These are phyloP conservation scores for Lachnellula arida DNA, from an alignment of 2,329 filamentous ascomycete genomes.

Conservation along the genomic window DNA sequence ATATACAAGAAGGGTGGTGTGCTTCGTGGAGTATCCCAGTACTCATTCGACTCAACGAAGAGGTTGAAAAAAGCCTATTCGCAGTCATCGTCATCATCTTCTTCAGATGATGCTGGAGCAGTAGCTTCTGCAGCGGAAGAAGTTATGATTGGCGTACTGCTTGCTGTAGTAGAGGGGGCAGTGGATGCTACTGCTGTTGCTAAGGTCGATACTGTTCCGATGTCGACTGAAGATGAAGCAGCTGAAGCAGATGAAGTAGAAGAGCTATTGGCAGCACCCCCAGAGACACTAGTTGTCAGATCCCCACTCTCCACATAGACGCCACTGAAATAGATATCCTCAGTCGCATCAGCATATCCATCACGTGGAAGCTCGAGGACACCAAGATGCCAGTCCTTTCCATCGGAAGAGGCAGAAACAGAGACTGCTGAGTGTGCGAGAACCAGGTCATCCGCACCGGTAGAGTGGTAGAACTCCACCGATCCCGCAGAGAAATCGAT, in stretches of 20 bases:
- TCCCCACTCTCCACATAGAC: slow-evolving; percentile 61
- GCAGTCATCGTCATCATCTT: not conserved
- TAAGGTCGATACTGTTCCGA: not conserved
- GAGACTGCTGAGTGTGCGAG: slow-evolving; percentile 55
- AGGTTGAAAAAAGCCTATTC: not conserved
- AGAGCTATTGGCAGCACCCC: slow-evolving; percentile 5
- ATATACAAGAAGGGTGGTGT: not conserved
- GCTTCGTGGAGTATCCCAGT: not conserved
- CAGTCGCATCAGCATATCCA: slow-evolving; percentile 45
- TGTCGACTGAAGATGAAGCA: not conserved
- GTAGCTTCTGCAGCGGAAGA: not conserved
- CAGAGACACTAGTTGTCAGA: slow-evolving; percentile 34
- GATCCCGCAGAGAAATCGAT: slow-evolving; percentile 59
- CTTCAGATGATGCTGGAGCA: not conserved
- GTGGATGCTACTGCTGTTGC: not conserved
- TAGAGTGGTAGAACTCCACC: slow-evolving; percentile 65
- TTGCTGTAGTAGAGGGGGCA: not conserved
- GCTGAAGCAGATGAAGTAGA: not conserved
- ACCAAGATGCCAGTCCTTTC: slow-evolving; percentile 66
- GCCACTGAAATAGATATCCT: slow-evolving; percentile 67
- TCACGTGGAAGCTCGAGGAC: slow-evolving; percentile 57
- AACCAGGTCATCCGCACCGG: slow-evolving; percentile 50
- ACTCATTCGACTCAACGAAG: not conserved
- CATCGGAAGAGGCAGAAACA: slow-evolving; percentile 57
- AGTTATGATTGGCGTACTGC: not conserved